Base-by-base conservation (phyloP, 192 early-diverging fungal genomes). In the Obelidium mucronatum region DNA sequence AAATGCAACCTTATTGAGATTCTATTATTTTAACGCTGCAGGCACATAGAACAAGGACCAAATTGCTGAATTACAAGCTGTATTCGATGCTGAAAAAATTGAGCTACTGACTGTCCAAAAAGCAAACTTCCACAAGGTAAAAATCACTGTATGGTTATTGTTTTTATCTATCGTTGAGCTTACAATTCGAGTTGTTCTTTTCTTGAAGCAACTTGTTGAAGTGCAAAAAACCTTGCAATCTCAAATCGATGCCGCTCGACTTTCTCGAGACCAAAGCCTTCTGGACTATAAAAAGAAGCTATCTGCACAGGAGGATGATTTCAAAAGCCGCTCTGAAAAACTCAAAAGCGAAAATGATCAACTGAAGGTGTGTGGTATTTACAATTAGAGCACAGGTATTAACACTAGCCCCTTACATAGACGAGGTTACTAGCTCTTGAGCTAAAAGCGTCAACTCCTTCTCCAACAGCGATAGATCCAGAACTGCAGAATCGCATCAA, bases 321-420 rank as follows among this genome's bases (percentile, higher is more conserved):
- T 72, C 67, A 61, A 48, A 11, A 22, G 52, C 11, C 77, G 69
- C 28, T 36, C 77, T 36, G 71, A 71, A 28, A 64, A 77, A 11
- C 28, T 67, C 6, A 72, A 39, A n/a, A 37, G 53, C 55, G 70
- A 72, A 59, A 77, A 77, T 37, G 74, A 67, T 1, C 61, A 82
- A 58, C 48, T 79, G 19, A 67, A 67, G 52, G 75, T 67, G 40
- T 8, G 63, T 36, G 22, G 71, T 30, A 66, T 76, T 31, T 31
- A 35, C 30, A 59, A 1, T 76, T 24, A 17, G 48, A 58, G 19
- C 28, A 26, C 2, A 19, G 19, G 44, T 0, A 48, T 48, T 0
- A 19, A 6, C 19, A 0, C 8, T 48, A 15, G 8, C 44, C 19
- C 19, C 44, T 48, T 22, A 6, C 34, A 1, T 40, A 78, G 59